These are phyloP conservation scores for Vinca minor DNA, from an alignment of 257 asterid genomes.

Conservation along the genomic window DNA sequence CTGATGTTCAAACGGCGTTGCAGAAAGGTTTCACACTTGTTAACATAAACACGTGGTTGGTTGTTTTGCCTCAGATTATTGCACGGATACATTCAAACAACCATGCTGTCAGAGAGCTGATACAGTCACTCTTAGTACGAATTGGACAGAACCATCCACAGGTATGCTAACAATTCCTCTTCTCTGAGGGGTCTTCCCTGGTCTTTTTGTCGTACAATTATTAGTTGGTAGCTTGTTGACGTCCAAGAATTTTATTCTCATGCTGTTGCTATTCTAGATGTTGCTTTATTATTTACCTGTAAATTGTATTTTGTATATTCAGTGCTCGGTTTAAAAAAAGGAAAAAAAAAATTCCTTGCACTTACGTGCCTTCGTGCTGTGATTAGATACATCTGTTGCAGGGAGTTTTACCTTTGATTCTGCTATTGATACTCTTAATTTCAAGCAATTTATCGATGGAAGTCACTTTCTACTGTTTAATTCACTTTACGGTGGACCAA, in stretches of 20 bases:
- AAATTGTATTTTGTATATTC: neutral
- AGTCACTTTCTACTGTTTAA: no score
- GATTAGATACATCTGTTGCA: no score
- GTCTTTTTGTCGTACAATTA: neutral
- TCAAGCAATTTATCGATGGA: no score
- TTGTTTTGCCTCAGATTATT: slow-evolving; percentile 96
- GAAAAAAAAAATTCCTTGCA: no score
- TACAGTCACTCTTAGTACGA: slow-evolving; percentile 86
- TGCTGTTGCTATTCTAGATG: neutral
- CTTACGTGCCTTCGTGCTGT: no score
- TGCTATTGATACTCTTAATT: no score
- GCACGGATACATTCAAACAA: slow-evolving; percentile 98
- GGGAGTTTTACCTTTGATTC: no score
- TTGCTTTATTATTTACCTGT: neutral
- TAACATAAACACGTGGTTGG: slow-evolving; percentile 97
- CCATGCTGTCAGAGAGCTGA: slow-evolving; percentile 88
- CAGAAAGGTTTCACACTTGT: slow-evolving; percentile 92
- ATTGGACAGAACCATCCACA: slow-evolving; percentile 98
- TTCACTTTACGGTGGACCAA: no score
- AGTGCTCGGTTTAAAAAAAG: no score
- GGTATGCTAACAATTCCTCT: slow-evolving; percentile 39
- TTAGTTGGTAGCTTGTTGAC: neutral
- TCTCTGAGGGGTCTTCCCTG: neutral
- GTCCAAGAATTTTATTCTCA: neutral
- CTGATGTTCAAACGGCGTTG: slow-evolving; percentile 93